These are phyloP conservation scores for Ustilago lituana DNA, from an alignment of 1,284 basidiomycete genomes.

Conservation along the genomic window DNA sequence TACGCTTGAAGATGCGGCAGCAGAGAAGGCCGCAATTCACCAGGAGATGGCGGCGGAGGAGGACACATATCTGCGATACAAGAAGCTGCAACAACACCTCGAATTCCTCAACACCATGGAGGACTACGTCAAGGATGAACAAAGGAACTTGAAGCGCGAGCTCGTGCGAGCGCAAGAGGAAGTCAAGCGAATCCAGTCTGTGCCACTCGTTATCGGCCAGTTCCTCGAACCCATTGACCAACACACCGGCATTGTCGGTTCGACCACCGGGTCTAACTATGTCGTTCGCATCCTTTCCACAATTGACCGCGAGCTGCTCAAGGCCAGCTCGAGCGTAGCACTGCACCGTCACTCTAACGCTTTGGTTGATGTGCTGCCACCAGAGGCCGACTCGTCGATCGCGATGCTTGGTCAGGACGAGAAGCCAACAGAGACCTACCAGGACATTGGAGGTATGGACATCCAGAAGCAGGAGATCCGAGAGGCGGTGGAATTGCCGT, in stretches of 20 bases:
- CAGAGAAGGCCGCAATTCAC: conserved; percentile 58
- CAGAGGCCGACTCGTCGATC: conserved; percentile 97
- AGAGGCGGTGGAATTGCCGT: conserved; percentile 97
- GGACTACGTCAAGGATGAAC: conserved; percentile 97
- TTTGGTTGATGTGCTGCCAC: conserved; percentile 96
- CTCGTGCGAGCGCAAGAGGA: conserved; percentile 98
- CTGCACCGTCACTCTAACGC: conserved; percentile 98
- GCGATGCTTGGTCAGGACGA: conserved; percentile 78
- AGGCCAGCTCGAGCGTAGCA: conserved; percentile 95
- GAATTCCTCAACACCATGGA: conserved; percentile 67
- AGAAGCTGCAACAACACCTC: conserved; percentile 67
- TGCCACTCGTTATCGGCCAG: conserved; percentile 99
- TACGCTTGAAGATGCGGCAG: conserved; percentile 55
- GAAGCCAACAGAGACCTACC: conserved; percentile 71
- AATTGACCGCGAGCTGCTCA: conserved; percentile 94
- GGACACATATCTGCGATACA: conserved; percentile 64
- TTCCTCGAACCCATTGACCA: conserved; percentile 99
- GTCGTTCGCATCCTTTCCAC: conserved; percentile 98
- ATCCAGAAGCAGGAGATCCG: conserved; percentile 98
- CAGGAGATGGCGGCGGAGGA: conserved; percentile 58
- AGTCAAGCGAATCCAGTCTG: conserved; percentile 98
- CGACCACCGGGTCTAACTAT: conserved; percentile 97
- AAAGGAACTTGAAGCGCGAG: conserved; percentile 96
- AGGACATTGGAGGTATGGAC: conserved; percentile 91
- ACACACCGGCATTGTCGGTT: conserved; percentile 95